Evolutionary conservation across 2,329 filamentous ascomycete species (phyloP), one percentile per base, ranked within the genome.

Genomic region (Ceratocystis albifundus): DNA sequence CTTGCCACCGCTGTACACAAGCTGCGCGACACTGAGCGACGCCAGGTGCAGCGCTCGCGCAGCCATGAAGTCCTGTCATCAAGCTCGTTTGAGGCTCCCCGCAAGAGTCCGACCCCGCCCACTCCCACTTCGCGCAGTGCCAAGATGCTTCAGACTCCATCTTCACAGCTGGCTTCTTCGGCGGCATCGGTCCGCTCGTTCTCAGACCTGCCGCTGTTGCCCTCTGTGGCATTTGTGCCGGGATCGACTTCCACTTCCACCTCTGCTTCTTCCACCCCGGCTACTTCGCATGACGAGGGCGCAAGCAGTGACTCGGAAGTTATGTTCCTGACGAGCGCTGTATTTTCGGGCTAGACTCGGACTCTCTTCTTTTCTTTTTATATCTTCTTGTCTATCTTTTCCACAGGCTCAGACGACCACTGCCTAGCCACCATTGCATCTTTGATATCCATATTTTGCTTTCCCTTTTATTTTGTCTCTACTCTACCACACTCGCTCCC

Each of bases 41-140:
- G 71, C 59, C 74, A 77, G 59, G 71, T 80, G 22, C 77, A 82
- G 69, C 78, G 80, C 15, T 76, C 80, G 57, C 77, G 73, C 61
- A 84, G 82, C 73, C 78, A 81, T 61, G 81, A 84, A 69, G 73
- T 78, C 61, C 75, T 84, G 55, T 77, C 74, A 44, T 76, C 77
- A 30, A 69, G 71, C 20, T 70, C 67, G 7, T 67, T 65, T 20
- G 63, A 67, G 63, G 36, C 66, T 22, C 66, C 63, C 8, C 66
- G 62, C 25, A 64, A 64, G 50, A 67, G 62, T 44, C 53, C 66
- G 22, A 45, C 62, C 8, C 62, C 66, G 28, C 66, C 66, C 36
- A 65, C 53, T 12, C 53, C 53, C 22, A 57, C 53, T 15, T 5
- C 17, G 17, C 2, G 5, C 15, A 12, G 69, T 65, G 41, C 72